Base-by-base conservation (phyloP, 2,329 filamentous ascomycete species). In the Fusarium tuaranense region DNA sequence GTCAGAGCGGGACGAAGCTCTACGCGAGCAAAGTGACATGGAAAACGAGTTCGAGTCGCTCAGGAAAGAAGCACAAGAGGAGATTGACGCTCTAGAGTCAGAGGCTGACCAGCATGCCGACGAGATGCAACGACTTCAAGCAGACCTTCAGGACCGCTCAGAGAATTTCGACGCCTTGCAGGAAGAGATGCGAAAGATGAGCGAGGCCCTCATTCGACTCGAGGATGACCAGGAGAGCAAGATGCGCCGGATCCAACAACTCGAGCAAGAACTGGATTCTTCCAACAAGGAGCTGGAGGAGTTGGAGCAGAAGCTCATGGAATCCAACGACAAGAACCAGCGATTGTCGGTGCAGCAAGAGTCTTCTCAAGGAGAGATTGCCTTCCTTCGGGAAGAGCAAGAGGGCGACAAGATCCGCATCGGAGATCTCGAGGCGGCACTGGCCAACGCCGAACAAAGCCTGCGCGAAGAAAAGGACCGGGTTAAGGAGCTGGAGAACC, bases 361-460 rank as follows among this genome's bases (percentile, higher is more conserved):
- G 83, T 97, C 94, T 7, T 93, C 93, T 67, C 96, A 98, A 78
- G 93, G 93, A 69, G 97, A 99, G 82, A 97, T 98, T 83, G 92
- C 94, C 1, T 99, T 99, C 88, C 83, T 99, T 61, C 92, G 97
- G 2, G 97, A 99, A 81, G 97, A 99, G 85, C 97, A 99, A 83
- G 97, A 99, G 83, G 91, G 90, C 20, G 97, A 99, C 86, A 99
- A 99, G 88, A 97, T 99, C 81, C 95, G 95, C 83, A 98, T 99
- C 78, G 95, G 96, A 41, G 95, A 98, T 79, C 87, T 98, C 9
- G 95, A 98, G 80, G 94, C 94, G 10, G 91, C 92, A 16, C 85
- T 98, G 41, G 93, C 94, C 78, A 93, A 91, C 67, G 89, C 92
- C n/a, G 93, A 97, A 81, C 91, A 95, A 79, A 90, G 87, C 59